phyloP scores from a whole-genome alignment of 345 rosid genomes.

The Pistacia atlantica region DNA sequence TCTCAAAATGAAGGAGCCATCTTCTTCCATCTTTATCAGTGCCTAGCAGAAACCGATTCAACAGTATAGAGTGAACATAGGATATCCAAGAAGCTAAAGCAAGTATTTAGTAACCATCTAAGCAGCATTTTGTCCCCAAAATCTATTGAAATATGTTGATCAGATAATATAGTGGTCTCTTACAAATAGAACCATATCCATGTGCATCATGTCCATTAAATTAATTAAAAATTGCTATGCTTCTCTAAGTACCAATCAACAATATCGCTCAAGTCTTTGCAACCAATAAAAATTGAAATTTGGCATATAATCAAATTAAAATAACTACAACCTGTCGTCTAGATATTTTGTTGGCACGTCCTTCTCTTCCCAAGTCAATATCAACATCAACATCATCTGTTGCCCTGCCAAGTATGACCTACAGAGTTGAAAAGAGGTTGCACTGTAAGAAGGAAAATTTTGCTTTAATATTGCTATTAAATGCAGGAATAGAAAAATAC shows the following conservation, averaged over 20 bases:
- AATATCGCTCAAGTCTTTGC: neutral
- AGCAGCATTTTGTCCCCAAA: neutral
- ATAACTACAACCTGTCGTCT: slow-evolving; percentile 68
- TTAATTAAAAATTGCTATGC: neutral
- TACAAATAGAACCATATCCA: neutral
- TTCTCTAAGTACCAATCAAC: neutral
- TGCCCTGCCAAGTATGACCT: slow-evolving; percentile 92
- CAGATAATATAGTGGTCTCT: neutral
- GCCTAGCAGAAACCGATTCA: slow-evolving; percentile 48
- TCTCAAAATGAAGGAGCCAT: slow-evolving; percentile 63
- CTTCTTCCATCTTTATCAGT: slow-evolving; percentile 57
- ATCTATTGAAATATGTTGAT: too few relatives aligned
- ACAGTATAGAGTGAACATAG: too few relatives aligned
- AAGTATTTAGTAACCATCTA: slow-evolving; percentile 5
- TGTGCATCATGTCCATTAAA: neutral
- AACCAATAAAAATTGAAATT: neutral
- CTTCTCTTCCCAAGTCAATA: slow-evolving; percentile 79
- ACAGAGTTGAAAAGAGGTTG: slow-evolving; percentile 27
- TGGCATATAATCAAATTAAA: neutral
- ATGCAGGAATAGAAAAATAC: neutral
- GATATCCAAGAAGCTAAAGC: slow-evolving; percentile 7
- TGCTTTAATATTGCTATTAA: neutral
- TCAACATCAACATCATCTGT: slow-evolving; percentile 70
- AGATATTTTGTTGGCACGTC: slow-evolving; percentile 65
- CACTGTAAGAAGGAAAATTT: slow-evolving; percentile 6